These are phyloP conservation scores for Macrophomina tecta DNA, from an alignment of 2,329 filamentous ascomycete genomes.

Conservation along the genomic window DNA sequence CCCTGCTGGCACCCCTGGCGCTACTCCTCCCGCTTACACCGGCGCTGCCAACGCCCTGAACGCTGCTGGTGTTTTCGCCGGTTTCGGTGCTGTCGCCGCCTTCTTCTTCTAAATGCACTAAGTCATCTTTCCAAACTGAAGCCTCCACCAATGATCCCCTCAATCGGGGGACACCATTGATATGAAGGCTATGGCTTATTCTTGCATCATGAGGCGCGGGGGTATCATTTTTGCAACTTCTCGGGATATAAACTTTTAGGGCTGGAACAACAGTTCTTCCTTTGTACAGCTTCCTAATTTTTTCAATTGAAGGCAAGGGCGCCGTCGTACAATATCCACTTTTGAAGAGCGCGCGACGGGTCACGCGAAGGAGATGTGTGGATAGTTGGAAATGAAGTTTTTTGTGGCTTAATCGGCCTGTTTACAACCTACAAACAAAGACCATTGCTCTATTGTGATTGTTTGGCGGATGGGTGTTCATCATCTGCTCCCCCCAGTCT, in stretches of 20 bases:
- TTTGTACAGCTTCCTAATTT: constrained; percentile 26
- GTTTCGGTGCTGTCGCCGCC: constrained; percentile 50
- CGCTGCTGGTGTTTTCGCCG: constrained; percentile 46
- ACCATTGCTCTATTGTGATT: neutral
- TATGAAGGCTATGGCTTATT: constrained; percentile 26
- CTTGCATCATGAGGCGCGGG: constrained; percentile 23
- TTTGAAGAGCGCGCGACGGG: constrained; percentile 21
- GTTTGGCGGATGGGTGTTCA: neutral
- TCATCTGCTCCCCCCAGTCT: neutral
- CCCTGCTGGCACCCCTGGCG: constrained; percentile 25
- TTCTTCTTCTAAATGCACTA: constrained; percentile 50
- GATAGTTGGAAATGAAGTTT: constrained; percentile 27
- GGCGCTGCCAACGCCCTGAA: constrained; percentile 46
- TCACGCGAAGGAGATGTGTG: constrained; percentile 22
- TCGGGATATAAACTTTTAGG: constrained; percentile 22
- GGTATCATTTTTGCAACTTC: constrained; percentile 24
- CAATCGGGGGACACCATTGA: constrained; percentile 20
- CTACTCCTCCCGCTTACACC: constrained; percentile 41
- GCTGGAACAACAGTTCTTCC: constrained; percentile 16
- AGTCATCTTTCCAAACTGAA: constrained; percentile 34
- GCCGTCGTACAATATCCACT: constrained; percentile 22
- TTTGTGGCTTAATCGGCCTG: constrained; percentile 23
- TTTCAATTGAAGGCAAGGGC: constrained; percentile 9
- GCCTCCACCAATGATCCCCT: constrained; percentile 15
- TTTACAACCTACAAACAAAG: neutral